phyloP scores from a whole-genome alignment of 108 stramenopile genomes.

The Cyclotella kingstonii region DNA sequence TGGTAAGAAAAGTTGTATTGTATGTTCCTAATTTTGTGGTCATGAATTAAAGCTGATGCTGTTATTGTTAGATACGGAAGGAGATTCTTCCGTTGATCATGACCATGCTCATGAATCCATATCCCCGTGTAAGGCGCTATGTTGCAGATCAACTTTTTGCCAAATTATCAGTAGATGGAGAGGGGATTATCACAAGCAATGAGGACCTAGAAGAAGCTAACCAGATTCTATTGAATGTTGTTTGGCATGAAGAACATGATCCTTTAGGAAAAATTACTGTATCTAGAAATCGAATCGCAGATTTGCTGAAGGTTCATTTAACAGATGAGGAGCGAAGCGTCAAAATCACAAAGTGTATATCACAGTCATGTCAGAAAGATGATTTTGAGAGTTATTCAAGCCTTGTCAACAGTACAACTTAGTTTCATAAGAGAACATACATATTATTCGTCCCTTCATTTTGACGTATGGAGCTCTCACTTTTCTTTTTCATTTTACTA shows the following conservation, averaged over 20 bases:
- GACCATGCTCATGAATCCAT: conserved; percentile 74
- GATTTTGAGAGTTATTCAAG: conserved; percentile 53
- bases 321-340: conserved; percentile 16
- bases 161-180: conserved; percentile 62
- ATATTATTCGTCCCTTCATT: no score
- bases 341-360: conserved; percentile 5
- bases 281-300: conserved; percentile 44
- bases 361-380: conserved; percentile 23
- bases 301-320: conserved; percentile 36
- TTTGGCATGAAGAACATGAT: conserved; percentile 53
- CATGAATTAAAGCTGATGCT: no score
- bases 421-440: no score
- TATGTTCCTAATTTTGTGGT: neutral
- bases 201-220: conserved; percentile 36
- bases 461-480: no score
- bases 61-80: conserved; percentile 17
- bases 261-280: conserved; percentile 12
- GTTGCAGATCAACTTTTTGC: conserved; percentile 89
- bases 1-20: conserved; percentile 13
- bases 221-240: conserved; percentile 35
- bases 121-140: conserved; percentile 83
- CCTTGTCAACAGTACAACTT: conserved; percentile 27
- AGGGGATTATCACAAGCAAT: conserved; percentile 11
- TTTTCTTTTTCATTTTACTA: no score
- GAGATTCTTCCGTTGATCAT: conserved; percentile 63